Base-by-base conservation (phyloP, 257 asterid genomes). In the Gentiana macrophylla region DNA sequence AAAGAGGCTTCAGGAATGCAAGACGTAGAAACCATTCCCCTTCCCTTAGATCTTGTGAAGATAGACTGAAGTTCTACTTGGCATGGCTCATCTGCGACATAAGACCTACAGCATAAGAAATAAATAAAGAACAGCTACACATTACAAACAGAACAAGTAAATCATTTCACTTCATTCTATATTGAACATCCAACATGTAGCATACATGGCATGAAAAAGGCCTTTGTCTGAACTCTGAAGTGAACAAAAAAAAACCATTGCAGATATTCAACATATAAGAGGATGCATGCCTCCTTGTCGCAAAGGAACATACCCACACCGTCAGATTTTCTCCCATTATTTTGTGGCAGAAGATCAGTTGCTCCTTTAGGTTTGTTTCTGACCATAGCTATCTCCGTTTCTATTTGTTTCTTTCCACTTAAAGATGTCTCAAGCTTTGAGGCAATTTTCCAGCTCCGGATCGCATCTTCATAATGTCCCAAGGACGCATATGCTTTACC, bases 401-500 rank as follows among this genome's bases (percentile, higher is more conserved):
- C 76, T 64, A 87, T 87, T 70, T 79, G 96, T 66, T 72, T 73
- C 79, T 81, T 87, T 52, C 96, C 95, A 74, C 79, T 71, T 61
- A 55, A 67, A 68, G 96, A 82, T 37, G 59, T 69, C 68, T 91
- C 98, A 47, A 80, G 57, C 70, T 76, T 67, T 53, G 82, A 55
- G 11, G 95, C 80, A 62, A 91, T 66, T 57, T 53, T 78, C 66
- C 82, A 79, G 79, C 87, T 96, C 53, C 50, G 71, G 46, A 72
- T 57, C 50, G 96, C 91, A 58, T 87, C 94, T 71, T 71, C 76
- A 62, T 73, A 69, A 65, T 78, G 77, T 47, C 81, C 83, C 79
- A 87, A 60, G 52, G 91, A 78, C 76, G 79, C 80, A 78, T 91
- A 82, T 59, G 84, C 86, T 76, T 79, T 82, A 58, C 84, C 86